Evolutionary conservation across 345 rosid genomes (phyloP), one percentile per base, ranked within the genome.

Genomic region (Ceriops tagal): DNA sequence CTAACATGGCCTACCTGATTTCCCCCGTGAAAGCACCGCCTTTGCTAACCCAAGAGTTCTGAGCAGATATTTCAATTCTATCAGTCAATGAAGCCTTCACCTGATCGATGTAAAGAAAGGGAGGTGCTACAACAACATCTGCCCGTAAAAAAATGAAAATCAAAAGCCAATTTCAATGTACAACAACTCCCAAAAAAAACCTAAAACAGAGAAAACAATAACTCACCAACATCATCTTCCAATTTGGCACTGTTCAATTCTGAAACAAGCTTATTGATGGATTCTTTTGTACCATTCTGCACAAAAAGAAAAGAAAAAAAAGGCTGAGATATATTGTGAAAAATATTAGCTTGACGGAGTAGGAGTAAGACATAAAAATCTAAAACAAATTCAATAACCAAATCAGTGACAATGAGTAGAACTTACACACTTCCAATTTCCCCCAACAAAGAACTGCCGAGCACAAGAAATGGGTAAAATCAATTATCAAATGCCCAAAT

Each of bases 21-120:
- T 95, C 99, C 73, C 99, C 99, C 0, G 99, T 95, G 81, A 95
- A 95, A 67, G 99, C 99, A 56, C 99, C 99, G 51, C 99, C 99
- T 82, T 95, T 95, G 4, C 93, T 80, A 30, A 92, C 81, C 99
- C 99, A 95, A 71, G 96, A 90, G 85, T 95, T 95, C 71, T 95
- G 99, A 77, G 89, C 89, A 61, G 99, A 82, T 85, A 92, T 65
- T 72, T 90, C 92, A 77, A 95, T 83, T 62, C 91, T 84, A 74
- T 85, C 88, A 0, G 85, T 84, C 73, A 95, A 75, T 3, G 90
- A 85, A 57, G 76, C 72, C 73, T 84, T 90, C 78, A 95, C 96
- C 72, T 81, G 87, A 79, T 95, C 92, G 43, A 95, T 85, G 87
- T 92, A 95, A 64, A 92, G 83, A 79, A 87, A 95, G 35, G 98